A percentile compares a stretch with the other conserved stretches of the same genome.
phyloP scores from a whole-genome alignment of 805 yeast species.

The Clavispora santaluciae region DNA sequence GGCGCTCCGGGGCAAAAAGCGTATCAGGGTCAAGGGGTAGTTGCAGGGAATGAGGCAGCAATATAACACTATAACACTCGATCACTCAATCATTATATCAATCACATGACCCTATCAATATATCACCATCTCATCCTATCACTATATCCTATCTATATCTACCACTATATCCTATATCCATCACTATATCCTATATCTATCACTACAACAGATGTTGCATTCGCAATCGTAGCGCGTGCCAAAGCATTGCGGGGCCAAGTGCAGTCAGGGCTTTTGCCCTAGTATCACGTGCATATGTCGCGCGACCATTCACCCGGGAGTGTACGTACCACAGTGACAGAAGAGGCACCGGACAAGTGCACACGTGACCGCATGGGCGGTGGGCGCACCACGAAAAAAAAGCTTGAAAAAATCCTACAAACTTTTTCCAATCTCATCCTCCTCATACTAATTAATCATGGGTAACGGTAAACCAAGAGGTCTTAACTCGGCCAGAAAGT shows the following conservation, averaged over 20 bases:
- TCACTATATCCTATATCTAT: too few species aligned
- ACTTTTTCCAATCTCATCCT: constrained; percentile 6
- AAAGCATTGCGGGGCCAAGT: not conserved
- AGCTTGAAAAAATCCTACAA: constrained; percentile 3
- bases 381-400: constrained; percentile 9
- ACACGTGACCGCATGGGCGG: constrained; percentile 4
- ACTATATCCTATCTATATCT: too few species aligned
- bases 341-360: not conserved
- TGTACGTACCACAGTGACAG: not conserved
- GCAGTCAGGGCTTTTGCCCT: constrained; percentile 3
- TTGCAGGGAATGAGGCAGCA: not conserved
- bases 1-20: not conserved
- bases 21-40: not conserved
- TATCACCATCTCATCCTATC: too few species aligned
- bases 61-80: too few species aligned
- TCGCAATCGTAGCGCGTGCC: too few species aligned
- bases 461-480: constrained; percentile 99
- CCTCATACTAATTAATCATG: constrained; percentile 45
- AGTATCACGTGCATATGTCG: not conserved
- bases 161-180: too few species aligned
- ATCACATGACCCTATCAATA: too few species aligned
- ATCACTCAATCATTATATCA: too few species aligned
- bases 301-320: not conserved
- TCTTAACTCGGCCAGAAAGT: constrained; percentile 99
- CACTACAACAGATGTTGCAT: too few species aligned